Conservation (phyloP, 2,329 filamentous ascomycete genomes). For the Periconia sp. region DNA sequence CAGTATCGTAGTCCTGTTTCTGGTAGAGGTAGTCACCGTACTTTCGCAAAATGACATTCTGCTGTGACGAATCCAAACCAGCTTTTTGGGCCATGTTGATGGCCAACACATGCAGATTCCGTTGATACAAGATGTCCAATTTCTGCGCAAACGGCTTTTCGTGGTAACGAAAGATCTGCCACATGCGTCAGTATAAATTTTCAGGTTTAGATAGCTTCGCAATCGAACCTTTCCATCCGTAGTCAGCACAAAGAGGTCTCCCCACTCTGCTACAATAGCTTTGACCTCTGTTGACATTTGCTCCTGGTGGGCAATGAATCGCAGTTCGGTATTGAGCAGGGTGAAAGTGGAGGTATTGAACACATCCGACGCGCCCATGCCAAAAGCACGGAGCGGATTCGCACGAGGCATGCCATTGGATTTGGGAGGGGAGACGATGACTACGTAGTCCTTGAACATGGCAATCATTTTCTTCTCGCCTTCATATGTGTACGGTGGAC, state of each 20-base stretch:
- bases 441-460: conserved; percentile 82
- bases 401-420: conserved; percentile 55
- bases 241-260: conserved; percentile 84
- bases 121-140: conserved; percentile 88
- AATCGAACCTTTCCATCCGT: conserved; percentile 83
- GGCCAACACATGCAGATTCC: conserved; percentile 87
- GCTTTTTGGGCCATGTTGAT: conserved; percentile 92
- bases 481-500: conserved; percentile 88
- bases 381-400: conserved; percentile 71
- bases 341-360: conserved; percentile 89
- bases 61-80: conserved; percentile 75
- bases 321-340: conserved; percentile 85
- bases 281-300: conserved; percentile 79
- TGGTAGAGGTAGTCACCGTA: conserved; percentile 95
- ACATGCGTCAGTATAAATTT: conserved; percentile 11
- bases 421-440: conserved; percentile 78
- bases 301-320: conserved; percentile 88
- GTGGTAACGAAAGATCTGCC: conserved; percentile 78
- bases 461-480: conserved; percentile 81
- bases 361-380: conserved; percentile 72
- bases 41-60: conserved; percentile 88
- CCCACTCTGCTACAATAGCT: conserved; percentile 83
- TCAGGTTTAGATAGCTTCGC: neutral
- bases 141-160: conserved; percentile 90
- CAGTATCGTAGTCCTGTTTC: conserved; percentile 92